A percentile compares a stretch with the other conserved stretches of the same genome.
Conservation (phyloP, 202 grass and related monocot genomes). For the Dendrocalamus latiflorus region DNA sequence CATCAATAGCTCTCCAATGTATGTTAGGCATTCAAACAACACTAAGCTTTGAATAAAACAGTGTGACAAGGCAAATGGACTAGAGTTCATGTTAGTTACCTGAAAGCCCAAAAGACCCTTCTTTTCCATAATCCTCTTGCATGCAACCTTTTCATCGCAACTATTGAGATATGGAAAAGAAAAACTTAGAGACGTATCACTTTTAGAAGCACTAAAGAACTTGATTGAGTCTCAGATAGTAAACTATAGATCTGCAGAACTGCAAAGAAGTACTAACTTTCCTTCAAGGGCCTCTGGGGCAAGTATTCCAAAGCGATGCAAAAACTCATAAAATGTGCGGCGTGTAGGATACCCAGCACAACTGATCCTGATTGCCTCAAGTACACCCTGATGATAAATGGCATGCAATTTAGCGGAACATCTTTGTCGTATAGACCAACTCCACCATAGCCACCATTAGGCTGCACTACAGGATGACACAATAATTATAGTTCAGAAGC, state of each 20-base stretch:
- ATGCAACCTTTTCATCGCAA: constrained; percentile 87
- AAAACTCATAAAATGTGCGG: constrained; percentile 96
- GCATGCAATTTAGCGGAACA: constrained; percentile 12
- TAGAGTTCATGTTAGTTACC: constrained; percentile 50
- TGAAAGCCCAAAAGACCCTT: constrained; percentile 88
- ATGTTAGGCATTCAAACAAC: constrained; percentile 1
- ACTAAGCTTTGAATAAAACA: not conserved
- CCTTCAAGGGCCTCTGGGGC: constrained; percentile 78
- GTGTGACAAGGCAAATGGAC: constrained; percentile 1
- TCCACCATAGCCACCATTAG: not conserved
- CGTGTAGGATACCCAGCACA: constrained; percentile 98
- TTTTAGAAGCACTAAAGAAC: constrained; percentile 6
- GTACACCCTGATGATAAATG: constrained; percentile 74
- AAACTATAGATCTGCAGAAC: constrained; percentile 18
- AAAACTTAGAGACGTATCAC: not conserved
- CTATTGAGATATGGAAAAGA: constrained; percentile 42
- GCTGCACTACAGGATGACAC: not conserved
- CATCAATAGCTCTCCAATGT: not conserved
- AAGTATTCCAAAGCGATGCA: constrained; percentile 96
- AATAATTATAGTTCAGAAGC: constrained; percentile 27
- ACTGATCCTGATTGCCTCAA: constrained; percentile 99
- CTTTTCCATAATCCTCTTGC: constrained; percentile 88
- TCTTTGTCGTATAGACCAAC: not conserved
- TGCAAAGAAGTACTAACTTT: constrained; percentile 64
- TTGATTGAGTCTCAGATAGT: not conserved